phyloP scores from a whole-genome alignment of 306 rosid genomes.

The Prosopis cineraria region DNA sequence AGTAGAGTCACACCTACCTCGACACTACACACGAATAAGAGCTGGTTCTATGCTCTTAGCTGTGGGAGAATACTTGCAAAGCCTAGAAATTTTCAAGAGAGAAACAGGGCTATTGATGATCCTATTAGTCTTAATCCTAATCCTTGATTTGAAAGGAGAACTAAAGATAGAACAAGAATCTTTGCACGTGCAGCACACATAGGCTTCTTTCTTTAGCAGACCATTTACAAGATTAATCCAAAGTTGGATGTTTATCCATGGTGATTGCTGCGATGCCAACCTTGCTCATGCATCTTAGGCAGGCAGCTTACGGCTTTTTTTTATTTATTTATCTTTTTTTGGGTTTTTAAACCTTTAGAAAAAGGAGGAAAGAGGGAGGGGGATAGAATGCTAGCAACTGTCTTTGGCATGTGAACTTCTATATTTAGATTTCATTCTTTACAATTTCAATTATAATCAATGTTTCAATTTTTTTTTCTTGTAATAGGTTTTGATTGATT shows the following conservation, averaged over 20 bases:
- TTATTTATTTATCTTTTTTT: no score
- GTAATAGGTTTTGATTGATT: slow-evolving; percentile 35
- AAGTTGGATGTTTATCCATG: not conserved
- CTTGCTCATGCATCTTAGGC: not conserved
- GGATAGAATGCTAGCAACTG: not conserved
- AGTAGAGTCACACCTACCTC: no score
- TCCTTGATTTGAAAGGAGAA: not conserved
- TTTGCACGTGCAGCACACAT: not conserved
- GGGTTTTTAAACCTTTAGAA: not conserved
- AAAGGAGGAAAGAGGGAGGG: not conserved
- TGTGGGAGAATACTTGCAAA: slow-evolving; percentile 15
- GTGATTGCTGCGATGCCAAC: not conserved
- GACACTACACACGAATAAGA: slow-evolving; percentile 17
- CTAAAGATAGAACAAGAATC: not conserved
- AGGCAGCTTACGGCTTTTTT: not conserved
- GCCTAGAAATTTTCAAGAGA: not conserved
- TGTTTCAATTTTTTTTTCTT: not conserved
- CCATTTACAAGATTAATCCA: not conserved
- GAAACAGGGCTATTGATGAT: not conserved
- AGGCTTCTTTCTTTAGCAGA: not conserved
- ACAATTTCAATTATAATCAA: not conserved
- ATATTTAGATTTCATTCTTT: not conserved
- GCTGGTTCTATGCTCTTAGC: slow-evolving; percentile 14
- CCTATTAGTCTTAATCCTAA: not conserved
- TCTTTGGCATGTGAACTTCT: slow-evolving; percentile 5